Conservation (phyloP, 1,284 basidiomycete species). For the Polyporus tsugae region DNA sequence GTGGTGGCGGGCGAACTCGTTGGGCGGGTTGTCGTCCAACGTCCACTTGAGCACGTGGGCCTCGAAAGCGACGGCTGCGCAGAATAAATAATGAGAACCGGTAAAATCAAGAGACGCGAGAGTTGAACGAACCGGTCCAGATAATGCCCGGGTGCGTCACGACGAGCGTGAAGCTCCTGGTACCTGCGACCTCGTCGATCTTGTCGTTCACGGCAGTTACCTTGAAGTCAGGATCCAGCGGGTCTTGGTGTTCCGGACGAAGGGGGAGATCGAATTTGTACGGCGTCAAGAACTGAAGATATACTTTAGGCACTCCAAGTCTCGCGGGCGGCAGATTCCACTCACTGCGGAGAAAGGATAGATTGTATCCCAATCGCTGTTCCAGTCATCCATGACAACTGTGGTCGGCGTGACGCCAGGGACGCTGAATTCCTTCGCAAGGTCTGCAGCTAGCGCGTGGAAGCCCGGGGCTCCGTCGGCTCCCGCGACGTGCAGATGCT, state of each 20-base stretch:
- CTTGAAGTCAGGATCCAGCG: constrained; percentile 61
- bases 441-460: constrained; percentile 63
- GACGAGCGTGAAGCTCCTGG: constrained; percentile 74
- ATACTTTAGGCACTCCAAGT: neutral
- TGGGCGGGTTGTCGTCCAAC: constrained; percentile 78
- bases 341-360: constrained; percentile 86
- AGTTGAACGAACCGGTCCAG: constrained; percentile 73
- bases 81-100: constrained; percentile 14
- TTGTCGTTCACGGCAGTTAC: constrained; percentile 70
- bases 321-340: constrained; percentile 20
- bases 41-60: constrained; percentile 92
- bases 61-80: constrained; percentile 86
- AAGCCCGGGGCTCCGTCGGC: constrained; percentile 89
- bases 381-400: constrained; percentile 71
- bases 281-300: constrained; percentile 76
- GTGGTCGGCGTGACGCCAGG: constrained; percentile 50
- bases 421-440: constrained; percentile 68
- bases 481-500: constrained; percentile 83
- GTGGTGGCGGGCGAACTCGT: constrained; percentile 83
- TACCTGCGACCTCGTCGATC: constrained; percentile 65
- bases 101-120: constrained; percentile 4
- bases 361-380: constrained; percentile 86
- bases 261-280: constrained; percentile 75
- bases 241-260: constrained; percentile 59
- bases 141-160: constrained; percentile 88